A percentile compares a stretch with the other conserved stretches of the same genome.
Conservation (phyloP, 2,329 filamentous ascomycete genomes). For the Dactylonectria macrodidyma region DNA sequence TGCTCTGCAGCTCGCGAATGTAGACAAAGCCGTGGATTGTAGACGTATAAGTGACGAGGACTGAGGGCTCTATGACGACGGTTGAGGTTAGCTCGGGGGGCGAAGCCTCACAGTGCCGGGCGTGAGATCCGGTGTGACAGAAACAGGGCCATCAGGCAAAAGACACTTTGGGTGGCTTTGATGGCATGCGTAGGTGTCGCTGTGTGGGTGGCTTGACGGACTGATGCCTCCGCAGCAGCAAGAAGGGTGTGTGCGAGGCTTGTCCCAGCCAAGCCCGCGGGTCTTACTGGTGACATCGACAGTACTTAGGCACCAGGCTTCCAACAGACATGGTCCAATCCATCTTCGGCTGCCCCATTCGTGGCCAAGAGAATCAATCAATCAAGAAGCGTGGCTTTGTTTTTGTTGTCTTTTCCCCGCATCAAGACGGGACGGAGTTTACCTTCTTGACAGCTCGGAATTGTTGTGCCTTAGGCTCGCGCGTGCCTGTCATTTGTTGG, state of each 20-base stretch:
- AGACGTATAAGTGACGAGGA: background rate
- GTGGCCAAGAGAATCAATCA: no score
- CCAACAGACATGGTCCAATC: background rate
- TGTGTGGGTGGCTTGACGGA: background rate
- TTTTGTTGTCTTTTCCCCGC: background rate
- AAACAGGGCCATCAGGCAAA: background rate
- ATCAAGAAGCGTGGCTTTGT: background rate
- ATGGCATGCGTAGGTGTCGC: no score
- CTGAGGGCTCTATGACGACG: slow-evolving; percentile 11
- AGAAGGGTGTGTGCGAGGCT: background rate
- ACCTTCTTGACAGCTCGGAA: background rate
- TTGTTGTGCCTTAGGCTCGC: background rate
- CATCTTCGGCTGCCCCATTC: background rate
- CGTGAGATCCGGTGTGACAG: background rate
- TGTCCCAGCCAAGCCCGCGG: background rate
- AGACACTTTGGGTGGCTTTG: background rate
- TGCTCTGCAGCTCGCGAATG: background rate
- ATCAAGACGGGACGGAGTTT: background rate
- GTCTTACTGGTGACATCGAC: background rate
- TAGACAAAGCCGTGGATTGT: background rate
- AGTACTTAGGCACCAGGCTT: background rate
- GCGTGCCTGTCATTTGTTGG: background rate
- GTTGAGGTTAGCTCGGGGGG: slow-evolving; percentile 12
- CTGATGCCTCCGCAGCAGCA: background rate
- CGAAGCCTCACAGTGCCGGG: no score